Base-by-base conservation (phyloP, 768 basidiomycete genomes). In the Russula emetica region DNA sequence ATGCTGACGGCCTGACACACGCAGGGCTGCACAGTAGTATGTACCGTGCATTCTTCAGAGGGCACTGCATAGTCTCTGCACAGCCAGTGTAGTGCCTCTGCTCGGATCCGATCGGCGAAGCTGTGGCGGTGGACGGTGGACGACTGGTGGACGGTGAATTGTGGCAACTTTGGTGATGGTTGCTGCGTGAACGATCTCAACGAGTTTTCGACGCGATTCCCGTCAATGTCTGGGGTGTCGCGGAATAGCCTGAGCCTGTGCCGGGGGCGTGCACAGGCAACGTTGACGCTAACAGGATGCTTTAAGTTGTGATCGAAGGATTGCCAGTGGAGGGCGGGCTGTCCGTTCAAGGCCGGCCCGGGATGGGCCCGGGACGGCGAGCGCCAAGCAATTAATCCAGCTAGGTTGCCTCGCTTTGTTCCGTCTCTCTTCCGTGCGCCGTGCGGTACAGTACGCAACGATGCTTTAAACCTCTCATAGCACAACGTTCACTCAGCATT, bases 181-280 rank as follows among this genome's bases (percentile, higher is more conserved):
- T 18, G 42, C 22, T 49, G 22, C 14, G 30, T 28, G 38, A 40
- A 40, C 16, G 38, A 40, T 18, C 38, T 40, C 38, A 40, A 40
- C 38, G 38, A 40, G 38, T 56, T 42, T 9, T 36, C 55, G n/a
- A 38, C 16, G 24, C 54, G 22, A 40, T n/a, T 55, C 13, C 5
- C 20, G n/a, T 32, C n/a, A 32, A 14, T n/a, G 2, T 8, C 34
- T 36, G 34, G 34, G n/a, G 34, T 11, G 34, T n/a, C 53, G 53
- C 53, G 53, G 53, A 54, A 54, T 38, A 36, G n/a, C 32, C 32
- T 54, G 34, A 54, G n/a, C 16, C 10, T 50, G 36, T 36, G 49
- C 49, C n/a, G n/a, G 32, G 8, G 10, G 52, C 20, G 32, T 24
- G 34, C 34, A 54, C n/a, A 22, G 34, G 34, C 34, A 52, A 54